Conservation (phyloP, 2,329 filamentous ascomycete species). For the Aureobasidium melanogenum region DNA sequence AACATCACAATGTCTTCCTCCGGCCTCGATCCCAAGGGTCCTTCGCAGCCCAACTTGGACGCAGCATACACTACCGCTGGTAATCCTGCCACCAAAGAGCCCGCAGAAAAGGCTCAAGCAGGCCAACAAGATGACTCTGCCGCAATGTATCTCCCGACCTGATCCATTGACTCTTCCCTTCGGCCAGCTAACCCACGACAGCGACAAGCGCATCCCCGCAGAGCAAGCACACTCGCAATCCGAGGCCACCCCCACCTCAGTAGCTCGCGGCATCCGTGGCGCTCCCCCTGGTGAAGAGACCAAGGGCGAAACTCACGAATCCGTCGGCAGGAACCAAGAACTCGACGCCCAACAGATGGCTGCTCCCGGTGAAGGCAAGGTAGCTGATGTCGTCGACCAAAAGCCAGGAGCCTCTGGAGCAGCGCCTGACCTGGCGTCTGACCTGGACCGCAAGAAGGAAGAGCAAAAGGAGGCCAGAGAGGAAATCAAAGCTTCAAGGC, state of each 20-base stretch:
- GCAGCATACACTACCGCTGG: constrained; percentile 39
- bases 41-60: constrained; percentile 35
- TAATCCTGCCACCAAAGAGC: constrained; percentile 37
- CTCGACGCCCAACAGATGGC: constrained; percentile 41
- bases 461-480: constrained; percentile 38
- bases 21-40: constrained; percentile 31
- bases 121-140: constrained; percentile 25
- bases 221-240: constrained; percentile 27
- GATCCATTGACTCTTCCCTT: background rate
- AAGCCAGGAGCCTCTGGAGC: constrained; percentile 28
- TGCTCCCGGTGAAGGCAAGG: constrained; percentile 37
- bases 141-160: constrained; percentile 10
- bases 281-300: constrained; percentile 36
- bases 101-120: constrained; percentile 28
- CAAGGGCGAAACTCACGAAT: constrained; percentile 30
- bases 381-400: constrained; percentile 32
- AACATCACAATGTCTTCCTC: constrained; percentile 24
- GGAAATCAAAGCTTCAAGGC: constrained; percentile 31
- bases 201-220: constrained; percentile 30
- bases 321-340: constrained; percentile 37
- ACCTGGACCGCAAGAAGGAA: constrained; percentile 42
- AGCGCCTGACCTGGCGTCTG: constrained; percentile 33
- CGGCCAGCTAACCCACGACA: background rate
- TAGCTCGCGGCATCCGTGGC: constrained; percentile 36
- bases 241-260: constrained; percentile 29